Base-by-base conservation (phyloP, 805 yeast species). In the Yarrowia sp. region DNA sequence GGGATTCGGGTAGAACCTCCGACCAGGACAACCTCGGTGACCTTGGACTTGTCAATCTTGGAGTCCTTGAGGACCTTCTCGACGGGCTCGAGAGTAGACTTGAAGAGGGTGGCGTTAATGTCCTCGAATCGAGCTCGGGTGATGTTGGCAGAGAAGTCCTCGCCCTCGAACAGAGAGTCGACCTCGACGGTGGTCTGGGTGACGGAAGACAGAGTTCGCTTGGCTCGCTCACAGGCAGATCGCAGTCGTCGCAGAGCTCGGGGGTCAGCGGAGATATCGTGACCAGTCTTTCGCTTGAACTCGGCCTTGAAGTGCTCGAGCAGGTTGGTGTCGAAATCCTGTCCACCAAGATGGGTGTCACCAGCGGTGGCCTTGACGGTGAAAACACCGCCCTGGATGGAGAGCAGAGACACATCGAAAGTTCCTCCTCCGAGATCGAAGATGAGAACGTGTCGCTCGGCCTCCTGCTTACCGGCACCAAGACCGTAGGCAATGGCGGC, bases 1-100 rank as follows among this genome's bases (percentile, higher is more conserved):
- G 98, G 98, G 84, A 93, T 93, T 89, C 98, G 92, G 82, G 98
- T 92, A 73, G 97, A 93, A 85, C 98, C 98, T 87, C 98, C 98
- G 77, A 92, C 98, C 76, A 92, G 87, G 77, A 93, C 97, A 79
- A 93, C 94, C 83, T 93, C 98, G 83, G 92, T 90, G 78, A 93
- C 91, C 82, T 86, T 86, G 75, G 91, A 80, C 86, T 92, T 93
- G 78, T 89, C 84, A 75, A 91, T 82, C 85, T 89, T 88, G 76
- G 98, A 86, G 82, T 93, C 98, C 87, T 90, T 91, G 82, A 93
- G 85, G 73, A 93, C 98, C 85, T 89, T 90, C 84, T 90, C 97
- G 80, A 93, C 97, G 77, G 98, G 98, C 74, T 89, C 91, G 77
- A 93, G 82, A 75, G 98, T 93, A 74, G 94, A 87, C 86, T 92